Base-by-base conservation (phyloP, 768 basidiomycete species). In the Suillus plorans region DNA sequence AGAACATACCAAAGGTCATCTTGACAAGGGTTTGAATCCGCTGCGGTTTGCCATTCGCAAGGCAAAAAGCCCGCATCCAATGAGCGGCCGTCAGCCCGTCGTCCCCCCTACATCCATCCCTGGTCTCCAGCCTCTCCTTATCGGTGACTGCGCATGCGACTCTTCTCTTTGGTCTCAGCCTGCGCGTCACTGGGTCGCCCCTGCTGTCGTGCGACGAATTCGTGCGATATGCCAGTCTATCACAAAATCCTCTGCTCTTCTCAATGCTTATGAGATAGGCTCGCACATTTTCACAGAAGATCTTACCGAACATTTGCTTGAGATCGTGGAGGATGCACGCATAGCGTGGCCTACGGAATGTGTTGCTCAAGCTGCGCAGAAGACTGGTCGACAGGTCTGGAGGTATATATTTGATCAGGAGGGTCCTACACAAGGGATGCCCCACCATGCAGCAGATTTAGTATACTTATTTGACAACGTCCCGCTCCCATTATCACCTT, bases 351-450 rank as follows among this genome's bases (percentile, higher is more conserved):
- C 90, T 12, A 89, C 87, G 1, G 87, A 93, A 31, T 85, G 87
- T 66, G 77, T 89, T 42, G 84, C 82, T 4, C 77, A 82, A 60
- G 81, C 80, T 61, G 82, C 85, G 2, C 81, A 81, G 62, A 78
- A 74, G 20, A 81, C 82, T 16, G 89, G 86, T 1, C 79, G 79
- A 47, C 83, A 84, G n/a, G 89, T 91, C 6, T 93, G 87, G 87
- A 82, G 91, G 64, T 93, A 90, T 69, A 86, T 91, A 20, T 93
- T 93, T 71, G 91, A 93, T 75, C 91, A 93, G 77, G 91, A 91
- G 69, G 85, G 88, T 1, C 89, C 90, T 10, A 79, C 82, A 28
- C 81, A 85, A 56, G 85, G 86, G 16, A 73, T 85, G 22, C 85
- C 90, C 2, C 90, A 91, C 70, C 89, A 92, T 71, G 86, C 83